Percentiles rank a stretch among this genome's conserved stretches.
phyloP scores from a whole-genome alignment of 208 protist species.

The Zelonia costaricensis region DNA sequence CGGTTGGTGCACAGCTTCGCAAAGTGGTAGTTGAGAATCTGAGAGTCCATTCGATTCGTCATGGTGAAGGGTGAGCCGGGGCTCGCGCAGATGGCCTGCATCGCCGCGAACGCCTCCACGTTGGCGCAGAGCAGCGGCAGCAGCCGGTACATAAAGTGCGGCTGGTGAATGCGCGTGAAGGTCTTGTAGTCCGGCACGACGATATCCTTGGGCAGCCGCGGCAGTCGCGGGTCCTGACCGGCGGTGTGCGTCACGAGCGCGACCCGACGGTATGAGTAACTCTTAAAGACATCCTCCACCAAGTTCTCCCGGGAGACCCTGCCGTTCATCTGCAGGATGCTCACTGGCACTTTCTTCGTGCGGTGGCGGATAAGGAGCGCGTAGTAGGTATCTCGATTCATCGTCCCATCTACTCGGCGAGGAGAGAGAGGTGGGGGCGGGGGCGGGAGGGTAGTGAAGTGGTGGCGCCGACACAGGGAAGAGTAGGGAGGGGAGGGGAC shows the following conservation, averaged over 20 bases:
- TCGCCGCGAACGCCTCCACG: slow-evolving; percentile 62
- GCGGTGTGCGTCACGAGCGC: slow-evolving; percentile 72
- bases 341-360: slow-evolving; percentile 47
- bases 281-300: slow-evolving; percentile 60
- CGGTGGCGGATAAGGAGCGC: slow-evolving; percentile 58
- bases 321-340: slow-evolving; percentile 77
- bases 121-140: slow-evolving; percentile 73
- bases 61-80: slow-evolving; percentile 62
- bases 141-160: slow-evolving; percentile 80
- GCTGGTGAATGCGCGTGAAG: slow-evolving; percentile 61
- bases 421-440: too few relatives aligned
- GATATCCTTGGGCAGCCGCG: slow-evolving; percentile 56
- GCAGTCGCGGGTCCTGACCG: slow-evolving; percentile 18
- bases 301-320: slow-evolving; percentile 64
- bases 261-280: slow-evolving; percentile 68
- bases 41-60: slow-evolving; percentile 58
- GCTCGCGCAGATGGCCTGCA: slow-evolving; percentile 67
- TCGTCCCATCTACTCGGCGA: slow-evolving; percentile 17
- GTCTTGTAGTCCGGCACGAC: slow-evolving; percentile 66
- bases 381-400: slow-evolving; percentile 87
- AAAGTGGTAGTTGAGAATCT: slow-evolving; percentile 55
- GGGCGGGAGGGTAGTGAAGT: too few relatives aligned
- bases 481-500: too few relatives aligned
- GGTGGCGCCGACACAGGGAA: too few relatives aligned
- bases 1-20: slow-evolving; percentile 41